Base-by-base conservation (phyloP, 176 grass and related monocot species). In the Stipa capillata region DNA sequence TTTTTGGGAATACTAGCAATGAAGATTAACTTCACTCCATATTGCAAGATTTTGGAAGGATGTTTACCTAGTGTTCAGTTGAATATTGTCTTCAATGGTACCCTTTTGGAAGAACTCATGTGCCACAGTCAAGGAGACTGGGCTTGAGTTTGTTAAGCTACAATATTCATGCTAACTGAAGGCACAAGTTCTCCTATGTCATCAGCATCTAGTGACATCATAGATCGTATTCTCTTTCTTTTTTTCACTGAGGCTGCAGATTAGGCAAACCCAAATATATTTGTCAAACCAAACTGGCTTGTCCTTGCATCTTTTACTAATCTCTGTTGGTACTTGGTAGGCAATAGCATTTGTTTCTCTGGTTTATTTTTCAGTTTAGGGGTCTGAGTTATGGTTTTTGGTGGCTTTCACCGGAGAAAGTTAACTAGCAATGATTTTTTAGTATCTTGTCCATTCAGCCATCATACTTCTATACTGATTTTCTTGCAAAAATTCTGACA, bases 301-400 rank as follows among this genome's bases (percentile, higher is more conserved):
- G 8, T 11, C 33, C 32, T 40, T 68, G 29, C 33, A 75, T 67
- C 28, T 74, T 28, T 74, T 53, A 29, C 7, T 28, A 43, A 52
- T 55, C 63, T 73, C n/a, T 47, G 0, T 66, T 69, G 31, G 11
- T 75, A 65, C 0, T 49, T 60, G 31, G 7, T 74, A 65, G 35
- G 2, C 17, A 44, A 28, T 53, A 45, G 2, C 15, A 32, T 73
- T 45, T 55, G 35, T 68, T 61, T 52, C 14, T 66, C 11, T 70
- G 3, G 17, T 33, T 80, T 44, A 43, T 80, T 42, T 55, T 69
- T 6, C 35, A 69, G 50, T 6, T 42, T 80, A 43, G 6, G 63
- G 44, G 9, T 18, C 29, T 69, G 78, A 56, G 64, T 44, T 66
- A 47, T 84, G 73, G 50, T 69, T 77, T 69, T 13, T 54, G 20